Base-by-base conservation (phyloP, 768 basidiomycete species). In the Botryobasidium botryosum region DNA sequence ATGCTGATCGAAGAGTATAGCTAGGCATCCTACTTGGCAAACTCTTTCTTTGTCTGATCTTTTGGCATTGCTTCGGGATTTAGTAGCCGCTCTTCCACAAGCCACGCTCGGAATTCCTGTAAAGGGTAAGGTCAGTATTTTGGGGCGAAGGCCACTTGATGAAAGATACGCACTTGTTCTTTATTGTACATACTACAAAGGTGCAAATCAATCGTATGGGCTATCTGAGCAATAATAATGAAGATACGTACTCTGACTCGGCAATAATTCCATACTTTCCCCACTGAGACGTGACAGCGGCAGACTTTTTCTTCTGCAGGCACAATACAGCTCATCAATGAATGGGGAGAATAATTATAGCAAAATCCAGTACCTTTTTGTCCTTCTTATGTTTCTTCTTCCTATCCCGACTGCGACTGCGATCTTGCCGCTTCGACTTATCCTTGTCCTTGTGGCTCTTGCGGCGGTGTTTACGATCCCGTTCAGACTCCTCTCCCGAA, bases 1-100 rank as follows among this genome's bases (percentile, higher is more conserved):
- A 50, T 57, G 48, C 3, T 60, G 58, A 47, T 61, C 56, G 18
- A 83, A 72, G 54, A 81, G 91, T 18, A n/a, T n/a, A n/a, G n/a
- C n/a, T n/a, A n/a, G n/a, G n/a, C n/a, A n/a, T n/a, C n/a, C n/a
- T n/a, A n/a, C n/a, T 70, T 68, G 4, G 73, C 66, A 58, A 91
- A 94, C 56, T 88, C 82, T 53, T 86, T 88, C 62, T 75, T 79
- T 48, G 74, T 77, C 50, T 80, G 79, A 40, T 91, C 86, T 54
- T 86, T 90, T 12, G 79, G 70, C 37, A 88, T 67, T 3, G 79
- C 79, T 62, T 92, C 90, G 0, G 88, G 87, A 56, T 92, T 92
- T 52, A 87, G 68, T 57, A 79, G 84, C 37, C 83, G 75, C 57
- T 94, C 90, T 58, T 94, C 90, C 10, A 94, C 75, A 3, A 92